phyloP scores from a whole-genome alignment of 306 rosid species.

The Sophora flavescens region DNA sequence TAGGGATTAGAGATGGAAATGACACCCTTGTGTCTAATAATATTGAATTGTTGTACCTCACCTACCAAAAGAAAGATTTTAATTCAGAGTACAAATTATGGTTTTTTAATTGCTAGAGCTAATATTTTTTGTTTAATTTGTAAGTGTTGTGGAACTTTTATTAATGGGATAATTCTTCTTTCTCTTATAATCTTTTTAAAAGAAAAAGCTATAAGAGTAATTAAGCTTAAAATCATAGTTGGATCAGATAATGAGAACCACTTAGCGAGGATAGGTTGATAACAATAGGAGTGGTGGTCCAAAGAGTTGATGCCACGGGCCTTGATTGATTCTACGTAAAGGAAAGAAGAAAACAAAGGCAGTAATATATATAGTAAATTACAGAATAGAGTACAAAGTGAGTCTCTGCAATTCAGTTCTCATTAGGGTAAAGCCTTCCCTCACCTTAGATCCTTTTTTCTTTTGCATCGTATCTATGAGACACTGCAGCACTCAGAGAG shows the following conservation, averaged over 20 bases:
- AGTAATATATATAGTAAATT: conserved; percentile 5
- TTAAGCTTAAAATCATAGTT: conserved; percentile 13
- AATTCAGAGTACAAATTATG: too few species aligned
- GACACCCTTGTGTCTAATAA: neutral
- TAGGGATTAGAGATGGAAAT: neutral
- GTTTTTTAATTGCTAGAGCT: too few species aligned
- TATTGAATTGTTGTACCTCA: neutral
- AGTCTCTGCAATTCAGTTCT: conserved; percentile 46
- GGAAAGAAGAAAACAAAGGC: conserved; percentile 44
- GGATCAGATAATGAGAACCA: neutral
- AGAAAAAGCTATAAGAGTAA: neutral
- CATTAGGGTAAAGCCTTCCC: conserved; percentile 39
- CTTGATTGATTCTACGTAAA: conserved; percentile 52
- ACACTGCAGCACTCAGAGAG: conserved; percentile 54
- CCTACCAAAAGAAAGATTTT: neutral
- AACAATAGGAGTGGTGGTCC: conserved; percentile 52
- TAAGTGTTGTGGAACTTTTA: too few species aligned
- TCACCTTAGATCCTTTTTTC: conserved; percentile 48
- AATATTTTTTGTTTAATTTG: too few species aligned
- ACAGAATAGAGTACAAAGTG: conserved; percentile 51
- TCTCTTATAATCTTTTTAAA: too few species aligned
- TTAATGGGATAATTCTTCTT: too few species aligned
- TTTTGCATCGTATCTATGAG: conserved; percentile 52
- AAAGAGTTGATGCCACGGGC: conserved; percentile 46
- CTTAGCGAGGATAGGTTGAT: conserved; percentile 21